Evolutionary conservation across 257 asterid genomes (phyloP), one percentile per base, ranked within the genome.

Genomic region (Anisodus tanguticus): DNA sequence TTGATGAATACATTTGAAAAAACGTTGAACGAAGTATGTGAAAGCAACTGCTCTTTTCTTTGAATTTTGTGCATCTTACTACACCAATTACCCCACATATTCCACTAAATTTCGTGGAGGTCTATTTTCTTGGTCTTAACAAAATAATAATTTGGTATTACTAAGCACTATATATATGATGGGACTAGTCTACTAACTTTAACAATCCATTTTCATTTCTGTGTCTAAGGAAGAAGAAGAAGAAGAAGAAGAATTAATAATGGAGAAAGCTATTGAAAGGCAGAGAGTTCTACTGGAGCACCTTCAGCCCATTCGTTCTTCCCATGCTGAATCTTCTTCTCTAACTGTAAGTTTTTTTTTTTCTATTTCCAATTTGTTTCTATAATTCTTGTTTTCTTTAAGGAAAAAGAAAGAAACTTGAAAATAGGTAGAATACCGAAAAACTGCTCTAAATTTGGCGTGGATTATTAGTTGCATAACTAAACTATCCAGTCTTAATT

Each of bases 191-290:
- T 72, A 83, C 17, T 19, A 17, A 39, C 31, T n/a, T 12, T 76
- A 26, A 51, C 63, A 76, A 3, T 0, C 49, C 60, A 12, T 16
- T 41, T 35, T 57, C 37, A 57, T 47, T 71, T 53, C 15, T 49
- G 37, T 39, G 80, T 26, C 6, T 31, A 31, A 31, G 35, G 35
- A 82, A 69, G 62, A 53, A 13, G 17, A 22, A 22, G 62, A 53
- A 13, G 17, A 22, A 22, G 17, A 83, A 57, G 41, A 64, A 81
- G 81, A 5, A 66, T 35, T 7, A 13, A 80, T 4, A 82, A 94
- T 95, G 98, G 97, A 93, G 91, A 92, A 87, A 89, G 97, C 95
- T n/a, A 67, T 83, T 1, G 79, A 86, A 88, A 92, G 98, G 55
- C 97, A 95, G 85, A 91, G 86, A 64, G 87, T 95, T 85, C 85